phyloP scores from a whole-genome alignment of 176 grass and related monocot genomes.

The Olyra latifolia region DNA sequence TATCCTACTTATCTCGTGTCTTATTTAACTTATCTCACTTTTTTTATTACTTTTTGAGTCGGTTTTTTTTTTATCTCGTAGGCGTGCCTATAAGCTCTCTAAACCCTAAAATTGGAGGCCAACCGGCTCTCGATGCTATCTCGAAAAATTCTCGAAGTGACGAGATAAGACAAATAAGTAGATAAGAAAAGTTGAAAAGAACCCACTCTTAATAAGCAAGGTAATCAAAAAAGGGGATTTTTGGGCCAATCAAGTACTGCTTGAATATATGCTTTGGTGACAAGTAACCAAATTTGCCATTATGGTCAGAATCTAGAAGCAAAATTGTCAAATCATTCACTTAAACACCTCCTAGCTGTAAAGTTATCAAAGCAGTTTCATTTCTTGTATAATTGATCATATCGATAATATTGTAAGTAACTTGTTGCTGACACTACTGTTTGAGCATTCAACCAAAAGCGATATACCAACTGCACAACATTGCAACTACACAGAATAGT shows the following conservation, averaged over 20 bases:
- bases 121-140: too few relatives aligned
- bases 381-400: constrained; percentile 11
- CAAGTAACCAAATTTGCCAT: not conserved
- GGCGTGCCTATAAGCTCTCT: too few relatives aligned
- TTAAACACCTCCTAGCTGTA: not conserved
- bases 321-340: not conserved
- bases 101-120: too few relatives aligned
- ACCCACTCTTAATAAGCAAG: not conserved
- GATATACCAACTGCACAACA: not conserved
- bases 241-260: not conserved
- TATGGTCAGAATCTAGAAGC: not conserved
- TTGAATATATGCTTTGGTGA: not conserved
- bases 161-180: too few relatives aligned
- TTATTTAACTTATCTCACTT: too few relatives aligned
- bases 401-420: not conserved
- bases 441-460: not conserved
- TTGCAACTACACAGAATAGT: not conserved
- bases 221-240: not conserved
- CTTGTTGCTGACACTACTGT: not conserved
- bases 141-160: too few relatives aligned
- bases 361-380: not conserved
- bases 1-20: too few relatives aligned
- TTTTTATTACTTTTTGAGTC: too few relatives aligned
- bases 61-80: too few relatives aligned
- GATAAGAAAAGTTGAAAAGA: too few relatives aligned